Base-by-base conservation (phyloP, 2,329 filamentous ascomycete species). In the Ceratocystis colombiana region DNA sequence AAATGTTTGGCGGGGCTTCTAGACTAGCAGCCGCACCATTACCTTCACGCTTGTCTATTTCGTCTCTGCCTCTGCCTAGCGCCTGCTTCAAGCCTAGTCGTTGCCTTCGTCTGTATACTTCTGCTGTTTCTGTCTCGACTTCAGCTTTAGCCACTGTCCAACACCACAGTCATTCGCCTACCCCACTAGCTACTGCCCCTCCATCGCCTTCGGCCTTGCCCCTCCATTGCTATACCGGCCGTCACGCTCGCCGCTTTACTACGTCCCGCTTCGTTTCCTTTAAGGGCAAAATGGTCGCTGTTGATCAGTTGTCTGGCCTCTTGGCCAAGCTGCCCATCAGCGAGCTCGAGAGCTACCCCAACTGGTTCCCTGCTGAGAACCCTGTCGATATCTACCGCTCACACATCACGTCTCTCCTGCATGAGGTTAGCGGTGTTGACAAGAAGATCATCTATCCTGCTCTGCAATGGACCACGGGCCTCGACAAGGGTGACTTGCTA, bases 401-500 rank as follows among this genome's bases (percentile, higher is more conserved):
- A 46, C 88, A 92, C 74, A 83, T 95, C 69, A 86, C 88, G 69
- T 80, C 86, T 53, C 78, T 89, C 62, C 77, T 95, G 50, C 78
- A 83, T 44, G 78, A 83, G 22, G 82, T 90, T 68, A 89, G 87
- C 1, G 88, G 87, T 25, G 87, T 90, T 33, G 87, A 89, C 67
- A 74, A 80, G 44, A 78, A 81, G 65, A 84, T 90, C 71, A 86
- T 95, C 73, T 91, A 89, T 76, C 84, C 84, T 30, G 84, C 85
- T 46, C 78, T 96, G 53, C 83, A 88, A 77, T 93, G 89, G 88
- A 93, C 90, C 4, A 80, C 84, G 69, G 84, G 86, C 46, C 79
- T 91, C 25, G 90, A 94, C 70, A 90, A 92, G 78, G 90, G 90
- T 61, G 90, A 96, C 76, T 77, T 95, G 71, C 83, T 89, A 64